phyloP scores from a whole-genome alignment of 179 eudicot genomes.

The Spinacia oleracea region DNA sequence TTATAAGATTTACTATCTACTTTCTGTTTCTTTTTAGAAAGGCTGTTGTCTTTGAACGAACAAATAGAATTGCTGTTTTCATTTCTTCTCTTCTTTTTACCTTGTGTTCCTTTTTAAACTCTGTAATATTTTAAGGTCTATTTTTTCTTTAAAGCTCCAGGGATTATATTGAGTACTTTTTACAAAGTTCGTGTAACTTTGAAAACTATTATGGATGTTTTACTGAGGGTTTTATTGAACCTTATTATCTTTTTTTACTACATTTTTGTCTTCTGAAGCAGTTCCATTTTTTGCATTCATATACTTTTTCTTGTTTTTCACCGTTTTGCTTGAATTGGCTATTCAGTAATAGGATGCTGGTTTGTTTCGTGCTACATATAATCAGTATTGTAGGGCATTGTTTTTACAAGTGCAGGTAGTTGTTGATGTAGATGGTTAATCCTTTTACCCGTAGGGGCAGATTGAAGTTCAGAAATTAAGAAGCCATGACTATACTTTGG shows the following conservation, averaged over 20 bases:
- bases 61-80: constrained; percentile 37
- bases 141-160: constrained; percentile 31
- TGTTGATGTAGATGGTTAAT: neutral
- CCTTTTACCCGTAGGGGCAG: neutral
- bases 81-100: constrained; percentile 17
- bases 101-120: constrained; percentile 29
- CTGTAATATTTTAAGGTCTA: constrained; percentile 40
- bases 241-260: constrained; percentile 11
- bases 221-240: constrained; percentile 24
- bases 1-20: constrained; percentile 37
- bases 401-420: constrained; percentile 10
- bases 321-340: neutral
- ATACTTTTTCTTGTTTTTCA: neutral
- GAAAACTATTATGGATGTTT: constrained; percentile 39
- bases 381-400: neutral
- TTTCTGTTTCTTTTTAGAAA: constrained; percentile 38
- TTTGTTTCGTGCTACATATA: neutral
- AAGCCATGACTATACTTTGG: too few relatives aligned
- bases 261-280: neutral
- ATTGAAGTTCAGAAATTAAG: neutral
- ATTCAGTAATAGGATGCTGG: neutral
- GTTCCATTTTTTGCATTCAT: neutral
- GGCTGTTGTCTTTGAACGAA: constrained; percentile 42
- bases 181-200: constrained; percentile 33
- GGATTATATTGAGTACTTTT: constrained; percentile 24